Conservation (phyloP, 2,329 filamentous ascomycete genomes). For the Thermochaetoides dissita region DNA sequence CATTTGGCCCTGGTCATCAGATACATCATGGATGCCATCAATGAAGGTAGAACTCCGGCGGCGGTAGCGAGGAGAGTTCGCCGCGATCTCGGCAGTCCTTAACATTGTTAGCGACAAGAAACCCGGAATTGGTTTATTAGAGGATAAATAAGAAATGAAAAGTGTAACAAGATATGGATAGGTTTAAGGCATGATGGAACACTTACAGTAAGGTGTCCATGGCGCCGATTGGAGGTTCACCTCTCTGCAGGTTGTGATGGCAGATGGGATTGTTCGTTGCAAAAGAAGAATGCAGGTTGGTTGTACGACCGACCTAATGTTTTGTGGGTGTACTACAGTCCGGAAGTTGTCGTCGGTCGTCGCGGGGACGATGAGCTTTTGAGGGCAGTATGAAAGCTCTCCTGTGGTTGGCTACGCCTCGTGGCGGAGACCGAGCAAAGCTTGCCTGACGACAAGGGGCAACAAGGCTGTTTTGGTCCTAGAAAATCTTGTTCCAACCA, state of each 20-base stretch:
- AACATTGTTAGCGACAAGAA: conserved; percentile 3
- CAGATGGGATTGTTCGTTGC: background rate
- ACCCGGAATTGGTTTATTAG: background rate
- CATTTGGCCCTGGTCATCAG: conserved; percentile 58
- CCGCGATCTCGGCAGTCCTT: conserved; percentile 83
- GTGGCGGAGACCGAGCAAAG: too few species aligned
- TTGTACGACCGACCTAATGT: too few species aligned
- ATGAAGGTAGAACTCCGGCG: conserved; percentile 92
- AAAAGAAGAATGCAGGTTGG: too few species aligned
- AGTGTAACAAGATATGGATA: too few species aligned
- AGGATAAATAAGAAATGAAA: background rate
- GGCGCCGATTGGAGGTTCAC: conserved; percentile 4
- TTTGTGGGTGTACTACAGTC: too few species aligned
- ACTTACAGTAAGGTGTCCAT: conserved; percentile 54
- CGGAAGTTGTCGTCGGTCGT: too few species aligned
- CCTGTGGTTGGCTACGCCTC: too few species aligned
- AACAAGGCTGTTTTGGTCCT: too few species aligned
- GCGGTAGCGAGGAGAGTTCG: conserved; percentile 77
- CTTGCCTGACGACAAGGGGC: too few species aligned
- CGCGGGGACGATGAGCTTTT: too few species aligned
- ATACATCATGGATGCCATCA: conserved; percentile 89
- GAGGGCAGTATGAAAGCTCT: too few species aligned
- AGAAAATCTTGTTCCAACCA: too few species aligned
- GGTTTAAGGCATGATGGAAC: conserved; percentile 2
- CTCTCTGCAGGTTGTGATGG: background rate